Base-by-base conservation (phyloP, 2,329 filamentous ascomycete genomes). In the Colletotrichum liaoningense region DNA sequence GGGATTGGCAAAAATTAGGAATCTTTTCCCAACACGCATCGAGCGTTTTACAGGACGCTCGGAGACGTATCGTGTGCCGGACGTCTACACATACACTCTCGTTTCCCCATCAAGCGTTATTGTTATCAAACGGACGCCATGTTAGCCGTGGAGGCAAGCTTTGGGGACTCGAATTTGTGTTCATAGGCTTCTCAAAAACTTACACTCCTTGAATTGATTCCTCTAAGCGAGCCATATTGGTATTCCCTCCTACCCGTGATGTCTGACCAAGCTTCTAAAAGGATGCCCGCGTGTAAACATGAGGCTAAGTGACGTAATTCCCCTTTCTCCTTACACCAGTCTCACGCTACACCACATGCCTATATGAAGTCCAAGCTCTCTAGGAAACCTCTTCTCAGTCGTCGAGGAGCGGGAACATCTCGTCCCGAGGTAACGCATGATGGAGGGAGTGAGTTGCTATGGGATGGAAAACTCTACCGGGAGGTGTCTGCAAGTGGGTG, bases 161-260 rank as follows among this genome's bases (percentile, higher is more conserved):
- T 19, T 14, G 54, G 63, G 33, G 52, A 30, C 35, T 28, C 22
- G 16, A 28, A 26, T n/a, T 22, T 65, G 52, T 57, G 30, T 26
- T 52, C 33, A 65, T 57, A 65, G 52, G 30, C 52, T 42, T n/a
- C 19, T 5, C 3, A 42, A 57, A 56, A 38, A 42, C 33, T n/a
- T 52, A 65, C 63, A 65, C 28, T 65, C 63, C 33, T 65, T 65
- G 30, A 65, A 63, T 38, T 26, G 62, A 14, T 55, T 33, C 22
- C 11, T 28, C 42, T 30, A 28, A n/a, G 28, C 46, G 30, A 35
- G 28, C 33, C 14, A 12, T 16, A 5, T 24, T n/a, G 42, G 42
- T 49, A 4, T 9, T 8, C n/a, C 4, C 5, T 16, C 38, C 5
- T n/a, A 3, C 7, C 8, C 42, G 42, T 49, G 19, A 49, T 7